Conservation (phyloP, 1,139 yeast species). For the Suhomyces chickasaworum region DNA sequence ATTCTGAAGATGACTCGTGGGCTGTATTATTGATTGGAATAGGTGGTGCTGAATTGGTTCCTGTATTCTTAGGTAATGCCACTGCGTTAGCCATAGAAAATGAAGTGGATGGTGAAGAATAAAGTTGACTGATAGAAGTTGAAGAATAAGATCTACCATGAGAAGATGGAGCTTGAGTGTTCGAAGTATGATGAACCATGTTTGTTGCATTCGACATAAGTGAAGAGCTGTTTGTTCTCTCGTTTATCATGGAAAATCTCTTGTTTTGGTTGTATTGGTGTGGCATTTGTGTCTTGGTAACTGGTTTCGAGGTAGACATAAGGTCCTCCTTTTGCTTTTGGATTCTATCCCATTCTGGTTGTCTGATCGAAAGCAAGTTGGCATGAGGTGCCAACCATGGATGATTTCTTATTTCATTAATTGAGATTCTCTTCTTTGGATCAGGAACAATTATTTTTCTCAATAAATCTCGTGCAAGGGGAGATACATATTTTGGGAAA, state of each 20-base stretch:
- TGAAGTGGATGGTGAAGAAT: constrained; percentile 57
- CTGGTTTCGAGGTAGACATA: constrained; percentile 5
- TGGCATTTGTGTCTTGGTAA: constrained; percentile 9
- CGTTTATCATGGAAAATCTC: constrained; percentile 50
- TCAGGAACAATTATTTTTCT: constrained; percentile 83
- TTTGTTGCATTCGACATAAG: constrained; percentile 27
- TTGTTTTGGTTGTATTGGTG: constrained; percentile 27
- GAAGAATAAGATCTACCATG: constrained; percentile 49
- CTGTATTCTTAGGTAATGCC: constrained; percentile 22
- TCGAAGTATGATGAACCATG: constrained; percentile 9
- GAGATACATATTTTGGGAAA: constrained; percentile 91
- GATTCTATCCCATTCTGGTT: constrained; percentile 84
- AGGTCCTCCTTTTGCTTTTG: constrained; percentile 34
- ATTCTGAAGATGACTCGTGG: constrained; percentile 9
- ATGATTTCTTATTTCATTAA: constrained; percentile 74
- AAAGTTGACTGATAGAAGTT: constrained; percentile 42
- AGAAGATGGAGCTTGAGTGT: constrained; percentile 8
- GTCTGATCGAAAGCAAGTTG: constrained; percentile 78
- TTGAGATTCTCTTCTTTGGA: constrained; percentile 74
- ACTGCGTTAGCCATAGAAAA: constrained; percentile 54
- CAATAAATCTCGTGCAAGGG: constrained; percentile 87
- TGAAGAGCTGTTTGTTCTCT: constrained; percentile 43
- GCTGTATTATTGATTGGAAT: constrained; percentile 2
- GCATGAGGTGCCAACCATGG: constrained; percentile 86
- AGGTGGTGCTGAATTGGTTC: constrained; percentile 2